Evolutionary conservation across 2,329 filamentous ascomycete species (phyloP), one percentile per base, ranked within the genome.

Genomic region (Fusarium sp.): DNA sequence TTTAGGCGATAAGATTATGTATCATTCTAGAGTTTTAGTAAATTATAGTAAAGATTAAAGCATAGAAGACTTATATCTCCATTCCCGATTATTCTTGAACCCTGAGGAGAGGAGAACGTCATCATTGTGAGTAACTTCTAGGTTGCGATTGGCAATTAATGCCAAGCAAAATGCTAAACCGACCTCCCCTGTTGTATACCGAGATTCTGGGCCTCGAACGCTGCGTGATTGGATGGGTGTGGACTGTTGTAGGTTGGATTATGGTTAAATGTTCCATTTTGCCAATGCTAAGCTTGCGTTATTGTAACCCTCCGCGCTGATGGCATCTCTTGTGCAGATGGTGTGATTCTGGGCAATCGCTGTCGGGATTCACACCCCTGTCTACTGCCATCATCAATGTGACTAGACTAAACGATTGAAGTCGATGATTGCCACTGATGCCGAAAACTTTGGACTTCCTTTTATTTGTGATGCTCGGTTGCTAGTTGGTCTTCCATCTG

Each of bases 301-400:
- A 28, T 36, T 46, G 42, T 7, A 55, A 55, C 52, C 52, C 42
- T 55, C 42, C 22, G 21, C 8, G 14, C 26, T 57, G 54, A 57
- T 51, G 54, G 54, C 45, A 57, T 57, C 34, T 24, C 19, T 14
- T 43, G 34, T 42, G 36, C 36, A 19, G 45, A 57, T 57, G 38
- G 45, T 57, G 54, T 57, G 54, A 57, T 57, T 36, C 54, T 57
- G 46, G 54, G 54, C 54, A 19, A 24, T n/a, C 21, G 21, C 14
- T 24, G 11, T 33, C n/a, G 43, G 15, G 22, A 21, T 36, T 24
- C 21, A 39, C 14, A 36, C 24, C 52, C 45, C 22, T 28, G 40
- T 43, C 40, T 17, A 40, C 40, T 22, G 40, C 9, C 14, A 43
- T 24, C 40, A 24, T 13, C n/a, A 21, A 22, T 31, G 28, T 13